These are phyloP conservation scores for Centella asiatica DNA, from an alignment of 129 eudicot species.

Conservation along the genomic window DNA sequence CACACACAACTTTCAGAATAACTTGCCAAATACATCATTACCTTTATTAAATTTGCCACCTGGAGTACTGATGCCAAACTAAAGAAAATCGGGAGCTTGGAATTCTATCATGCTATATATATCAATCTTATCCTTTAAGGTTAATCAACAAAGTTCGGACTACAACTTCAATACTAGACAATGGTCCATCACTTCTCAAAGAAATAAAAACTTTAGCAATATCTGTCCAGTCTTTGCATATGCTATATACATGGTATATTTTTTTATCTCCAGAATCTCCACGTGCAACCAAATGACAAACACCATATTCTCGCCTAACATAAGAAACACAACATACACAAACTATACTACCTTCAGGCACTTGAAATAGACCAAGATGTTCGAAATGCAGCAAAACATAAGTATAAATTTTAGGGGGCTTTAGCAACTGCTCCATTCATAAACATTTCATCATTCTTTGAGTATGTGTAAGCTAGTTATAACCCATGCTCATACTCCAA, in stretches of 20 bases:
- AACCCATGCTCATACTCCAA: neutral
- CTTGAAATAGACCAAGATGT: neutral
- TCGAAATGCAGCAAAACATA: neutral
- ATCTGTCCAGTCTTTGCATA: neutral
- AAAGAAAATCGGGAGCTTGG: too few relatives aligned
- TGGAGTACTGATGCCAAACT: too few relatives aligned
- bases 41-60: too few relatives aligned
- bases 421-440: neutral
- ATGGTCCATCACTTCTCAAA: neutral
- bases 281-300: neutral
- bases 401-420: neutral
- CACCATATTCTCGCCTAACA: too few relatives aligned
- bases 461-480: neutral
- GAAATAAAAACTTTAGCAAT: neutral
- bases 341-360: neutral
- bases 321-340: too few relatives aligned
- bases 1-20: too few relatives aligned
- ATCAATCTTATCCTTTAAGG: neutral
- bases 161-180: neutral
- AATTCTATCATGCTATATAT: neutral
- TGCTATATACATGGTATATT: neutral
- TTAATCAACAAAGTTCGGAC: neutral
- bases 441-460: neutral
- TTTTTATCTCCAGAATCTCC: neutral
- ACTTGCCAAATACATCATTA: too few relatives aligned